Evolutionary conservation across 306 rosid species (phyloP).

Genomic region (Vachellia pachyceras): DNA sequence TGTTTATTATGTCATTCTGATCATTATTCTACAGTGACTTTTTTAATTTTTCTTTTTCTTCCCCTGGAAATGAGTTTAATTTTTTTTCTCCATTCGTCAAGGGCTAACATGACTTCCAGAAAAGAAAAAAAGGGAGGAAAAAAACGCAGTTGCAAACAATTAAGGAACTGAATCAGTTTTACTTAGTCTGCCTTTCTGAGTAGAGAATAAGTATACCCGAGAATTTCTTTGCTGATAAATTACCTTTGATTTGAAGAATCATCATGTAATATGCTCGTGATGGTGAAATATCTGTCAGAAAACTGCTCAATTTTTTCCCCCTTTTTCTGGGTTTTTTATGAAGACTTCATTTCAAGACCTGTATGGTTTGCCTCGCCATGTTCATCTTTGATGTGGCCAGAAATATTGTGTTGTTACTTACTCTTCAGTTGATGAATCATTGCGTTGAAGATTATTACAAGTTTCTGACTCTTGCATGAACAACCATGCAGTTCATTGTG

Average conservation of each 20-base stretch:
- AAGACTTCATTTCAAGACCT: not conserved
- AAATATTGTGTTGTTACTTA: not conserved
- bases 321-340: too few species aligned
- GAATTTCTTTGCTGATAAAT: not conserved
- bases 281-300: not conserved
- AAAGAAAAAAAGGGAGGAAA: too few species aligned
- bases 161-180: not conserved
- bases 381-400: not conserved
- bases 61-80: not conserved
- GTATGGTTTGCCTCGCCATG: constrained; percentile 14
- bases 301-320: not conserved
- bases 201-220: not conserved
- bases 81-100: not conserved
- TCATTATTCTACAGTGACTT: not conserved
- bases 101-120: too few species aligned
- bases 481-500: constrained; percentile 78
- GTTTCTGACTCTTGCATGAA: constrained; percentile 28
- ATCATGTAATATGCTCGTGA: not conserved
- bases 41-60: not conserved
- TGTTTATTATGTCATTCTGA: not conserved
- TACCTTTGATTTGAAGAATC: not conserved
- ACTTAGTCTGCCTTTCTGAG: not conserved
- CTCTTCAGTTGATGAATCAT: not conserved
- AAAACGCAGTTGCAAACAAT: too few species aligned
- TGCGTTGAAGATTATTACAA: not conserved